Conservation (phyloP, 2,329 filamentous ascomycete genomes). For the Madurella fahalii region DNA sequence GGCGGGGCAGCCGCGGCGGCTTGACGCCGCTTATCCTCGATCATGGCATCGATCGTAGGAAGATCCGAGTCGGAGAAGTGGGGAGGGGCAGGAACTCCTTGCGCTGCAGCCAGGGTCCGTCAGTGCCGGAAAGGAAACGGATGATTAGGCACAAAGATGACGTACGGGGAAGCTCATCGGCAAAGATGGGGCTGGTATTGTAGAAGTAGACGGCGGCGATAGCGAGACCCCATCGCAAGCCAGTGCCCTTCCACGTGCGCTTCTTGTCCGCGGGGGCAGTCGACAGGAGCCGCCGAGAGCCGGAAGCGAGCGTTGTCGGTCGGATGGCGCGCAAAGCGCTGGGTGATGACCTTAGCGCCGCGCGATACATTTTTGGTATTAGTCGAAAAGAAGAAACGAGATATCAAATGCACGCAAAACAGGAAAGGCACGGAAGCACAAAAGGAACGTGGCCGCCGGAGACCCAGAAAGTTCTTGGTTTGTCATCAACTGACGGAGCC, state of each 20-base stretch:
- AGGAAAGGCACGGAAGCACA: neutral
- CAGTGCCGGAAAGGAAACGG: slow-evolving; percentile 6
- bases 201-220: slow-evolving; percentile 84
- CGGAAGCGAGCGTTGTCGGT: slow-evolving; percentile 36
- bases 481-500: slow-evolving; percentile 20
- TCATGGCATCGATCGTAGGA: slow-evolving; percentile 63
- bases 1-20: slow-evolving; percentile 30
- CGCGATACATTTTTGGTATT: slow-evolving; percentile 47
- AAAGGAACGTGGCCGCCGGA: slow-evolving; percentile 20
- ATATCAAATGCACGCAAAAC: neutral
- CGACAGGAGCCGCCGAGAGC: slow-evolving; percentile 49
- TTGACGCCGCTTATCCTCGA: slow-evolving; percentile 58
- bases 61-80: slow-evolving; percentile 55
- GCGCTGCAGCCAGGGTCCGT: slow-evolving; percentile 24
- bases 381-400: neutral
- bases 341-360: slow-evolving; percentile 46
- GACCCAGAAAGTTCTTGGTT: slow-evolving; percentile 12
- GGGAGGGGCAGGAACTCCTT: slow-evolving; percentile 41
- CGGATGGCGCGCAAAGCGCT: slow-evolving; percentile 42
- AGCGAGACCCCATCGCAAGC: slow-evolving; percentile 70
- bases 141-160: neutral
- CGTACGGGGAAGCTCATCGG: slow-evolving; percentile 72
- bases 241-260: slow-evolving; percentile 76
- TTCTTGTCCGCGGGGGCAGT: slow-evolving; percentile 59
- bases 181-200: slow-evolving; percentile 83